phyloP scores from a whole-genome alignment of 352 stramenopile genomes.

The Paralagenidium karlingii region DNA sequence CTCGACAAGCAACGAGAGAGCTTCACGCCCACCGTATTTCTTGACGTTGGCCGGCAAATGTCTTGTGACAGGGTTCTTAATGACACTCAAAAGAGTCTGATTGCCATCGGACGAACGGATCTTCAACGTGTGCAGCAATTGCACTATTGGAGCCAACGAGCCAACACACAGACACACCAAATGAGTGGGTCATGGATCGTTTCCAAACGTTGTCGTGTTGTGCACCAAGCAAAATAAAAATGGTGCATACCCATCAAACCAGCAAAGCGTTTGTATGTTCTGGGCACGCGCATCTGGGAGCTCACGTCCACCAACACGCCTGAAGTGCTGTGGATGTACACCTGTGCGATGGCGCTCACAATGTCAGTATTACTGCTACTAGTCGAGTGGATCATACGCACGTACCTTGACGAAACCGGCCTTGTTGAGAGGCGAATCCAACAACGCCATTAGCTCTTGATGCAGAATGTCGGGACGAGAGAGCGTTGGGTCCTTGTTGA shows the following conservation, averaged over 20 bases:
- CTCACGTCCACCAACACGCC: slow-evolving; percentile 98
- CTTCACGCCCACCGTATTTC: slow-evolving; percentile 75
- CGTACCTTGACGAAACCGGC: slow-evolving; percentile 90
- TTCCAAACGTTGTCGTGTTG: too few relatives aligned
- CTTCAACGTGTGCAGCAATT: slow-evolving; percentile 99
- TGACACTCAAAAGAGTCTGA: slow-evolving; percentile 97
- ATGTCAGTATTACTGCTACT: too few relatives aligned
- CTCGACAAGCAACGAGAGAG: not conserved
- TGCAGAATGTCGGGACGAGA: slow-evolving; percentile 99
- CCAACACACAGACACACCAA: not conserved
- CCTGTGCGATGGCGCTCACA: too few relatives aligned
- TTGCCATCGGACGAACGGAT: slow-evolving; percentile 96
- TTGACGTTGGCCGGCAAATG: slow-evolving; percentile 92
- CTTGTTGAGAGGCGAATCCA: slow-evolving; percentile 99
- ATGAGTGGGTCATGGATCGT: not conserved
- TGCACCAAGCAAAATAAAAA: too few relatives aligned
- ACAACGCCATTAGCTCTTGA: slow-evolving; percentile 96
- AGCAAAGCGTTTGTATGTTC: slow-evolving; percentile 98
- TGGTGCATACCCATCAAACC: slow-evolving; percentile 86
- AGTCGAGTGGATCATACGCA: too few relatives aligned
- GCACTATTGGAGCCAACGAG: slow-evolving; percentile 64
- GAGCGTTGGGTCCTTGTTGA: slow-evolving; percentile 93
- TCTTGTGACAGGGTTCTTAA: slow-evolving; percentile 98
- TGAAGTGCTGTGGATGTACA: slow-evolving; percentile 95
- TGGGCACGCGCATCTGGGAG: slow-evolving; percentile 95